Base-by-base conservation (phyloP, 2,329 filamentous ascomycete genomes). In the Drechslerella dactyloides region DNA sequence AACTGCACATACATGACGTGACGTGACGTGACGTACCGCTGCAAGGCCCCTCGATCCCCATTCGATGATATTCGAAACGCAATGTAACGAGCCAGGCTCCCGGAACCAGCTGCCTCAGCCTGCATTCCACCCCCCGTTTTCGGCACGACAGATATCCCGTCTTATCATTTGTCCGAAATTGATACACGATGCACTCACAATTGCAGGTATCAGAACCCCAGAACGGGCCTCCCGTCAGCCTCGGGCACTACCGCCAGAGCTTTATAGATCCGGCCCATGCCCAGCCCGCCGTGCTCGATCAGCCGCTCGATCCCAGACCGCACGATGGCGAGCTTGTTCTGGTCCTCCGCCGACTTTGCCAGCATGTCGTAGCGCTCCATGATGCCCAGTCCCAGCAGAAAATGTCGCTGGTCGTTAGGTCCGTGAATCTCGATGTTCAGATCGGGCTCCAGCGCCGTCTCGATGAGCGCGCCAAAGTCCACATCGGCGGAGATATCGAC, bases 181-280 rank as follows among this genome's bases (percentile, higher is more conserved):
- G 27, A 33, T 3, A 10, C 44, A 2, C 8, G 11, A 19, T 40
- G 54, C 52, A 11, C 35, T 58, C n/a, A 8, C 8, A 11, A 40
- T 13, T 24, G 24, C 55, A 4, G 50, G 30, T 33, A 51, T 60
- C 17, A 30, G 82, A 99, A 97, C 0, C 94, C 94, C 61, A 96
- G 92, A 1, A 93, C 93, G 69, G 88, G 84, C 76, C 92, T 86
- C 72, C 82, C 84, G 1, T 89, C 88, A 74, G 90, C 90, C 79
- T 93, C 89, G 0, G 94, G 94, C 76, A 97, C 78, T 76, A 99
- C 91, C 11, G 93, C 90, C 84, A 99, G 84, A 23, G 87, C 93
- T 81, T 97, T 97, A 79, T 99, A 99, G 21, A 96, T 82, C 81
- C 89, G 93, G 0, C 94, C 94, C 94, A 99, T 99, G 0, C 92